A percentile compares a stretch with the other conserved stretches of the same genome.
phyloP scores from a whole-genome alignment of 768 basidiomycete species.

The Neoboletus magnificus region DNA sequence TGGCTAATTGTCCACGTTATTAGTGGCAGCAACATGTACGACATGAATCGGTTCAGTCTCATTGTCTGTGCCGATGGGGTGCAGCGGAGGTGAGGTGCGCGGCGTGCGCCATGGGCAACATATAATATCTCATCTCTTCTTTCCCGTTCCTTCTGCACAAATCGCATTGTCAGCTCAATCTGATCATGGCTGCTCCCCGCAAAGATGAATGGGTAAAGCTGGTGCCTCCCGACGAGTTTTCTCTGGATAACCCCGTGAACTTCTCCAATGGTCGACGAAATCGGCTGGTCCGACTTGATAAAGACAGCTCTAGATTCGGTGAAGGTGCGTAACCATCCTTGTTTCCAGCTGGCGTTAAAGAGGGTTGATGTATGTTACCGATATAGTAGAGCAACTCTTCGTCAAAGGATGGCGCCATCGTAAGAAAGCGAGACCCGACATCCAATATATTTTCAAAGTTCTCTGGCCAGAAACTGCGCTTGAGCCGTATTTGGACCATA shows the following conservation, averaged over 20 bases:
- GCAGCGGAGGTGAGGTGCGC: conserved; percentile 25
- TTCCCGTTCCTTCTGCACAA: background rate
- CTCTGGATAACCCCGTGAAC: conserved; percentile 42
- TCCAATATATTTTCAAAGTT: conserved; percentile 52
- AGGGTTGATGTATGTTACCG: background rate
- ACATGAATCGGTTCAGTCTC: conserved; percentile 1
- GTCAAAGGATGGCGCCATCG: conserved; percentile 55
- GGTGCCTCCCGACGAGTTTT: conserved; percentile 32
- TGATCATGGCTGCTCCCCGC: conserved; percentile 17
- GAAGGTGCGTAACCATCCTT: conserved; percentile 35
- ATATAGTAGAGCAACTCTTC: conserved; percentile 49
- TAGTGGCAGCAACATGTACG: conserved; percentile 9
- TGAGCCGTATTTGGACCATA: conserved; percentile 44
- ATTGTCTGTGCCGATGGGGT: conserved; percentile 16
- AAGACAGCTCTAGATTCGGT: conserved; percentile 34
- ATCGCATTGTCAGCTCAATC: conserved; percentile 2
- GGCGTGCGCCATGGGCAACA: conserved; percentile 19
- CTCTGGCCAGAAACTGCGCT: conserved; percentile 43
- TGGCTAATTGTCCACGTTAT: conserved; percentile 22
- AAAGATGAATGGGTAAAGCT: conserved; percentile 30
- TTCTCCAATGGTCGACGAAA: conserved; percentile 35
- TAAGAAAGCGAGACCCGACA: conserved; percentile 46
- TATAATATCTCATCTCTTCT: conserved; percentile 18
- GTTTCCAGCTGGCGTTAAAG: background rate
- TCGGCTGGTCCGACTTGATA: conserved; percentile 41